phyloP scores from a whole-genome alignment of 2,329 filamentous ascomycete species.

The Aspergillus brasiliensis region DNA sequence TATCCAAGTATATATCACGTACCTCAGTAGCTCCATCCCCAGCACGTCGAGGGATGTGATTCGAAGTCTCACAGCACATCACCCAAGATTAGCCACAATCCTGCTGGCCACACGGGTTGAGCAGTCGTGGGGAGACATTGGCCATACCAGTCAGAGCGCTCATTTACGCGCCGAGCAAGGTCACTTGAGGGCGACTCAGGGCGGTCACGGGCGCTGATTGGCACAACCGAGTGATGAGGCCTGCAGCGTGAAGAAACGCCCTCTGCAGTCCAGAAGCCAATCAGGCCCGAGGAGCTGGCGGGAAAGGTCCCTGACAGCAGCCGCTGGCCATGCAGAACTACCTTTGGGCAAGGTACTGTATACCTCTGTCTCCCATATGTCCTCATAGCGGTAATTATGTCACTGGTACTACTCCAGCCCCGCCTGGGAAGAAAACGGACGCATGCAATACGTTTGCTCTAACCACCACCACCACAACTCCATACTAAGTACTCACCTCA shows the following conservation, averaged over 20 bases:
- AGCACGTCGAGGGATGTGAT: not conserved
- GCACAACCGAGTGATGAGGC: constrained; percentile 22
- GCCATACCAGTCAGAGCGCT: not conserved
- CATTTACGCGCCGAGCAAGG: constrained; percentile 24
- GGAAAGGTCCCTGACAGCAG: constrained; percentile 10
- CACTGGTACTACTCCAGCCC: not conserved
- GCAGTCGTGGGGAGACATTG: constrained; percentile 3
- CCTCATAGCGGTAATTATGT: too few relatives aligned
- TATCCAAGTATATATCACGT: not conserved
- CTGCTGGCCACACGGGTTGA: not conserved
- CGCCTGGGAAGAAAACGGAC: not conserved
- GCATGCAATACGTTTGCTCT: not conserved
- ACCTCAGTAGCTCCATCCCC: not conserved
- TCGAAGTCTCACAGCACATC: not conserved
- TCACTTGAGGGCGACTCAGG: constrained; percentile 18
- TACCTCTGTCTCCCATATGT: too few relatives aligned
- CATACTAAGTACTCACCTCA: too few relatives aligned
- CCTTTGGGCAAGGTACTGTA: too few relatives aligned
- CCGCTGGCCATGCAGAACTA: constrained; percentile 8
- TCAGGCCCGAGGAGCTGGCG: constrained; percentile 8
- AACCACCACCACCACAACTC: not conserved
- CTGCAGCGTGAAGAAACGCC: constrained; percentile 30
- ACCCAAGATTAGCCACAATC: constrained; percentile 6
- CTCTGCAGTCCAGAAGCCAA: constrained; percentile 20
- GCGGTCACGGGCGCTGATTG: constrained; percentile 17